A percentile compares a stretch with the other conserved stretches of the same genome.
Conservation (phyloP, 1,139 yeast species). For the Debaryomyces fabryi region DNA sequence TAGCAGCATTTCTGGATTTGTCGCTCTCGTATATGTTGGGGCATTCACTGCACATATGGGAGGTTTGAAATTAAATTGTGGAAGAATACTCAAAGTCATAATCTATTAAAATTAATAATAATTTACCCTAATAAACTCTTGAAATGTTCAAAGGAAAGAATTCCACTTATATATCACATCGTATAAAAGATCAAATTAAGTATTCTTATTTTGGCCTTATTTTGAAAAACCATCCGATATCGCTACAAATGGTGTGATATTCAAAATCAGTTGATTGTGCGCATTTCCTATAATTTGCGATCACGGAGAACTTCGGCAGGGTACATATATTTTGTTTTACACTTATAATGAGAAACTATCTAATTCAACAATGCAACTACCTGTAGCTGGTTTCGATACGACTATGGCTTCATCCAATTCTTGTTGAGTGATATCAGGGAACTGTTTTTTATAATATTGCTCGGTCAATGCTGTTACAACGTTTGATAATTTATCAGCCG, state of each 20-base stretch:
- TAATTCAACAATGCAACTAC: slow-evolving; percentile 48
- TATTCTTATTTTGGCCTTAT: neutral
- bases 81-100: slow-evolving; percentile 23
- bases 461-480: slow-evolving; percentile 51
- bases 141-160: neutral
- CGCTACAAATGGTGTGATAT: neutral
- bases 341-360: neutral
- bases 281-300: slow-evolving; percentile 3
- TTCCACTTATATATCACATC: neutral
- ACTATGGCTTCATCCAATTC: slow-evolving; percentile 57
- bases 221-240: slow-evolving; percentile 2
- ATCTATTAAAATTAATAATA: neutral
- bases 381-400: slow-evolving; percentile 60
- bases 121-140: neutral
- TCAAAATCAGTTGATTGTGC: slow-evolving; percentile 1
- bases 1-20: slow-evolving; percentile 18
- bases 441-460: slow-evolving; percentile 52
- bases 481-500: slow-evolving; percentile 43
- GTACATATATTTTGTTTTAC: neutral
- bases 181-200: neutral
- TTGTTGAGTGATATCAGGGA: slow-evolving; percentile 48
- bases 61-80: slow-evolving; percentile 16
- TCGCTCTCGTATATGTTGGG: slow-evolving; percentile 11
- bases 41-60: slow-evolving; percentile 8
- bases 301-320: neutral